Evolutionary conservation across 495 filamentous ascomycete genomes (phyloP).

Genomic region (Aspergillus ellipticus): DNA sequence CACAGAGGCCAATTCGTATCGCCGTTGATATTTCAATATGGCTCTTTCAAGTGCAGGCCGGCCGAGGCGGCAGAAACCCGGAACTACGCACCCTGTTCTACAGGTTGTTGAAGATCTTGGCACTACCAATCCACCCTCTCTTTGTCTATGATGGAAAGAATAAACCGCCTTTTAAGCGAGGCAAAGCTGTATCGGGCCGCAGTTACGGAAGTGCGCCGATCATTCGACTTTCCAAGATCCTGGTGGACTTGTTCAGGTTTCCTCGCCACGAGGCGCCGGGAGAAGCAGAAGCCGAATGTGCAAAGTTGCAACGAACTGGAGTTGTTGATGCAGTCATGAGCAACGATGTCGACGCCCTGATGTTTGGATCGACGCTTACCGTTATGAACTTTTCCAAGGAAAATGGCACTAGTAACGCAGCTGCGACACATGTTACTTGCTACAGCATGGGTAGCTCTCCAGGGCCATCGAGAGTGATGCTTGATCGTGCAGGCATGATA

Average conservation of each 20-base stretch:
- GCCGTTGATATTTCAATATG: constrained; percentile 97
- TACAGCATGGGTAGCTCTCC: constrained; percentile 54
- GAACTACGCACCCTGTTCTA: constrained; percentile 92
- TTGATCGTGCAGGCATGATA: constrained; percentile 88
- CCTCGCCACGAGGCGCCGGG: constrained; percentile 84
- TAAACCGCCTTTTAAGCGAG: constrained; percentile 88
- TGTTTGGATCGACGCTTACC: constrained; percentile 84
- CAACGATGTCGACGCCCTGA: constrained; percentile 96
- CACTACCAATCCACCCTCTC: constrained; percentile 76
- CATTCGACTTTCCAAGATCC: constrained; percentile 62
- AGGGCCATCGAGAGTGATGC: constrained; percentile 39
- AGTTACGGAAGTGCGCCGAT: constrained; percentile 48
- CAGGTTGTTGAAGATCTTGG: constrained; percentile 77
- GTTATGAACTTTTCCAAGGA: constrained; percentile 84
- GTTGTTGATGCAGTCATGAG: constrained; percentile 94
- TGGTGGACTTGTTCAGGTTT: constrained; percentile 83
- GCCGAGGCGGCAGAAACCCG: constrained; percentile 84
- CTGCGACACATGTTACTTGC: constrained; percentile 81
- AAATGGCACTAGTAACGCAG: constrained; percentile 53
- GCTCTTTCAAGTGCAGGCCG: constrained; percentile 90
- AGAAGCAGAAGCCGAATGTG: constrained; percentile 96
- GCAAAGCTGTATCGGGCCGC: constrained; percentile 42
- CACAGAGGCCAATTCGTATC: constrained; percentile 70
- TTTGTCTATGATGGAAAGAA: constrained; percentile 95
- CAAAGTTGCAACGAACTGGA: constrained; percentile 74